These are phyloP conservation scores for Neurospora tetraspora DNA, from an alignment of 495 filamentous ascomycete species.

Conservation along the genomic window DNA sequence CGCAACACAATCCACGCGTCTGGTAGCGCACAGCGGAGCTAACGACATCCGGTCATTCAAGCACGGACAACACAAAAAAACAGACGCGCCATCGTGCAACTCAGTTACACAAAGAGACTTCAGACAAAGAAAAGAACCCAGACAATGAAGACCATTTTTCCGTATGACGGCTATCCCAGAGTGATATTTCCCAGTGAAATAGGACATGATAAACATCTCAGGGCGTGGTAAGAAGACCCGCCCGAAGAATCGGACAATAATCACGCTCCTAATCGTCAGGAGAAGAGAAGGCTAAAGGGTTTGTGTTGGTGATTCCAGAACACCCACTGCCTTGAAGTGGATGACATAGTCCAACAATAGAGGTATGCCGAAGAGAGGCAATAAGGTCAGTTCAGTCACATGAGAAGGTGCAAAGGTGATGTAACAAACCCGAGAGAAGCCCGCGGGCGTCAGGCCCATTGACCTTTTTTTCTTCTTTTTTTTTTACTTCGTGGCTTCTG, in stretches of 20 bases:
- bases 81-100: neutral
- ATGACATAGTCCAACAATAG: neutral
- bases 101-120: too few species aligned
- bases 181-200: neutral
- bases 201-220: neutral
- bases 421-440: neutral
- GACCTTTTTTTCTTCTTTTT: too few species aligned
- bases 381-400: neutral
- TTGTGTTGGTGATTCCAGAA: neutral
- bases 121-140: neutral
- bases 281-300: neutral
- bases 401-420: neutral
- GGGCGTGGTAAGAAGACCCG: neutral
- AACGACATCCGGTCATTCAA: neutral
- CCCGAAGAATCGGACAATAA: neutral
- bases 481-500: neutral
- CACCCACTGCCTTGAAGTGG: neutral
- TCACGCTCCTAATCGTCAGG: neutral
- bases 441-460: neutral
- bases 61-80: neutral
- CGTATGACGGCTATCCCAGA: neutral
- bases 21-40: neutral
- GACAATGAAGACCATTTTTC: neutral
- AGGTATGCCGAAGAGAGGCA: neutral
- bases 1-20: neutral